Base-by-base conservation (phyloP, 192 early-diverging fungal genomes). In the Fimicolochytrium jonesii region DNA sequence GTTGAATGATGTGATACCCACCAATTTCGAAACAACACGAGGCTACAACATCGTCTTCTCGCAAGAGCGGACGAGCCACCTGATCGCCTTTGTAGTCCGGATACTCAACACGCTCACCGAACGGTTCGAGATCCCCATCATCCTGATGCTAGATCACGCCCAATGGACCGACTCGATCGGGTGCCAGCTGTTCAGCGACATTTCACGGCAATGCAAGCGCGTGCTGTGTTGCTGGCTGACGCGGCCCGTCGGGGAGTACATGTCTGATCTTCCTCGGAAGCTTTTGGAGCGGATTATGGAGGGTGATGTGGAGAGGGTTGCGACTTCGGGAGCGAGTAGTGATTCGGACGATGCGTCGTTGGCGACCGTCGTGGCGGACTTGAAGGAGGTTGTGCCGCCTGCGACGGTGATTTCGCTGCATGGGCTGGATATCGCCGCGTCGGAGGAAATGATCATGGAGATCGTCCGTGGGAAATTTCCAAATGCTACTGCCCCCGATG, bases 1-100 rank as follows among this genome's bases (percentile, higher is more conserved):
- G 13, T 20, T 56, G 34, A 56, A 56, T 35, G 55, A 56, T 42
- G 34, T 56, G 15, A 56, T 56, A 44, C 55, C 55, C 1, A 42
- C 39, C 10, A 4, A n/a, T 3, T 56, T 25, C 55, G 1, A 34
- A 4, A 35, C 28, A 9, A 56, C 34, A 1, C 17, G 5, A 18
- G 33, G 33, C 39, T 37, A 31, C 4, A n/a, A 18, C 6, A 39
- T 22, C 11, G 33, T 42, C 22, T 15, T 17, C 4, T 22, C 31
- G 15, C 26, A 25, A 5, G 48, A 50, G 15, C 48, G 48, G 5
- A 50, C 22, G 30, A 4, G 15, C 4, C 25, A 50, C 15, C 23
- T 50, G 6, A 50, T 26, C 7, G 26, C 15, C 25, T 30, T 50
- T 23, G 26, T 50, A 5, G 30, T 50, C 26, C 22, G 26, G 5